Base-by-base conservation (phyloP, 2,329 filamentous ascomycete species). In the Alternaria metachromatica region DNA sequence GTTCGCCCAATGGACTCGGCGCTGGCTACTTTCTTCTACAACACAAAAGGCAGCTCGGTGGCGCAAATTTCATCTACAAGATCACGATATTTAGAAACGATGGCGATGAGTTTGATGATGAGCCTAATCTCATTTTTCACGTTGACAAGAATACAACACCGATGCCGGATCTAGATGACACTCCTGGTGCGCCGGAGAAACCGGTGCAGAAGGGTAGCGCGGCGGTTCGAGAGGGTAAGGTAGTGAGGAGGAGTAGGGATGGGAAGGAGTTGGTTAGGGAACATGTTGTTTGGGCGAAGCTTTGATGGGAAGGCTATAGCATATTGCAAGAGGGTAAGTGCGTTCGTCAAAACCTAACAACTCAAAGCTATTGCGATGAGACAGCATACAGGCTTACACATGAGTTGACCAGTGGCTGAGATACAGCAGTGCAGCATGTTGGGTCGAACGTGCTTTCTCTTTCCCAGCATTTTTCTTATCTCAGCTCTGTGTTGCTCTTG, bases 1-100 rank as follows among this genome's bases (percentile, higher is more conserved):
- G 62, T 8, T 67, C 67, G 6, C 49, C 65, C 3, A 69, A 69
- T 9, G 62, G 58, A 6, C 33, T 69, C 4, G 65, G 55, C 9
- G 62, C 65, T 4, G 67, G 44, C 6, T 65, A 67, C 48, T 67
- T 69, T 11, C 46, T 69, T 9, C 57, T 65, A 1, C 67, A 69
- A 26, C 67, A 65, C 12, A 62, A 66, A 9, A 45, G 48, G 8
- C 64, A 67, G 18, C 62, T 67, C 7, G 65, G 62, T n/a, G 58
- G 60, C 4, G 41, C 43, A 37, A 67, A 64, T 28, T 55, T 57
- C 26, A 64, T 69, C 15, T 59, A 28, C 25, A 69, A 67, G 15
- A 56, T 63, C 12, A 62, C 37, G 18, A 53, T 64, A 3, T 62
- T 55, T 21, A 56, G 21, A 41, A 43, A 41, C 6, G 12, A 45